Evolutionary conservation across 768 basidiomycete genomes (phyloP), one percentile per base, ranked within the genome.

Genomic region (Chalciporus sphaerocephalus): DNA sequence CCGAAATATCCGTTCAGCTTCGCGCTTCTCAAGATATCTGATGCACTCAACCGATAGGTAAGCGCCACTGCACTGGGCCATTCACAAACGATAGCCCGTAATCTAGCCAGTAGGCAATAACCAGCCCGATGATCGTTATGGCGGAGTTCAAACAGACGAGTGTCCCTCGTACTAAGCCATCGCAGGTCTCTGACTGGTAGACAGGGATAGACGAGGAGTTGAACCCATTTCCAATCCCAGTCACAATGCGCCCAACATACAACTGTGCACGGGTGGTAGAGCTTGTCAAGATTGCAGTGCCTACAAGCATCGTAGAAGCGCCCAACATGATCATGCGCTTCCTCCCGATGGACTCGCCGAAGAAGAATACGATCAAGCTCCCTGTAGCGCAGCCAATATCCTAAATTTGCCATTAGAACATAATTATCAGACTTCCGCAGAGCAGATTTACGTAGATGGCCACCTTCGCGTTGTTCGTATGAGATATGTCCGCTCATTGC

Each of bases 81-180:
- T 56, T 46, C 13, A 68, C 64, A 40, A 65, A 70, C 24, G 67
- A 70, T 51, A 72, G 56, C 6, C 70, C 70, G 37, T 70, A 72
- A 53, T 71, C 68, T 13, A 72, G 50, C 70, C 69, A 70, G 42
- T 71, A 70, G 15, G 69, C 70, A 23, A 71, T 69, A 28, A 70
- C 67, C 27, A 71, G 61, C 2, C 70, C 69, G 17, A 70, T 52
- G 44, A 70, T 71, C 5, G 69, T 70, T 10, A 71, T 58, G 1
- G 67, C 69, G 2, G 69, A 67, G 37, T 71, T 70, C 21, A 69
- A 46, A 47, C 67, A 69, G 3, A 69, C 69, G 2, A 69, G 53
- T 12, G 54, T 59, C 23, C 70, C 70, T 21, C 70, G 57, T 30
- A 69, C 60, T 36, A 56, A 53, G 12, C 69, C 70, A 12, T 57